Conservation (phyloP, 2,329 filamentous ascomycete genomes). For the Mollisiaceae sp. region DNA sequence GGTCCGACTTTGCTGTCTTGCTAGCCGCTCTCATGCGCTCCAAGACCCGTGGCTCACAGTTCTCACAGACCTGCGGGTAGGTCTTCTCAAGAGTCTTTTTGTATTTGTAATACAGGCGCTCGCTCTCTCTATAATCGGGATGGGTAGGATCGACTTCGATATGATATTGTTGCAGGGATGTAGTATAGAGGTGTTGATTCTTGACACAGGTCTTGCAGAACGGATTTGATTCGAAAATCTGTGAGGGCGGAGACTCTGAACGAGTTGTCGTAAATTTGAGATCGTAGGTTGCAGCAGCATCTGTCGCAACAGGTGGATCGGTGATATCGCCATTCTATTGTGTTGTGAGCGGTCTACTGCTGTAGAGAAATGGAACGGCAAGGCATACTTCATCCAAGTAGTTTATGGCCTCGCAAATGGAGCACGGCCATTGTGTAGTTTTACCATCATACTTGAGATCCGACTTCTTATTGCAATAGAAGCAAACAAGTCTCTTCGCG, state of each 20-base stretch:
- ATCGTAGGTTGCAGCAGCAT: slow-evolving; percentile 50
- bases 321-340: slow-evolving; percentile 82
- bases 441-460: slow-evolving; percentile 61
- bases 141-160: slow-evolving; percentile 68
- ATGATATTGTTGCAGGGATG: slow-evolving; percentile 80
- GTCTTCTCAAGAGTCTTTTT: slow-evolving; percentile 75
- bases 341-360: slow-evolving; percentile 16
- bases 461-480: slow-evolving; percentile 80
- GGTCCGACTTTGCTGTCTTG: slow-evolving; percentile 66
- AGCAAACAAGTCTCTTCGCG: slow-evolving; percentile 63
- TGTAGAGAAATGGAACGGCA: background rate
- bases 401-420: slow-evolving; percentile 83
- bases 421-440: slow-evolving; percentile 73
- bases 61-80: slow-evolving; percentile 87
- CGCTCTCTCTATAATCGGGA: slow-evolving; percentile 68
- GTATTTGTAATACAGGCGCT: slow-evolving; percentile 72
- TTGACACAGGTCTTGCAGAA: slow-evolving; percentile 82
- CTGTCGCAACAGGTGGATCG: slow-evolving; percentile 75
- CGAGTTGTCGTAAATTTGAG: slow-evolving; percentile 55
- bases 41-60: slow-evolving; percentile 78
- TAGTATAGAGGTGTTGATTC: slow-evolving; percentile 84
- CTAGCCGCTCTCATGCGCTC: slow-evolving; percentile 71
- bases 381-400: slow-evolving; percentile 79
- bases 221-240: slow-evolving; percentile 46
- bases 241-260: slow-evolving; percentile 41